Conservation (phyloP, 1,284 basidiomycete genomes). For the Mrakiaceae sp. region DNA sequence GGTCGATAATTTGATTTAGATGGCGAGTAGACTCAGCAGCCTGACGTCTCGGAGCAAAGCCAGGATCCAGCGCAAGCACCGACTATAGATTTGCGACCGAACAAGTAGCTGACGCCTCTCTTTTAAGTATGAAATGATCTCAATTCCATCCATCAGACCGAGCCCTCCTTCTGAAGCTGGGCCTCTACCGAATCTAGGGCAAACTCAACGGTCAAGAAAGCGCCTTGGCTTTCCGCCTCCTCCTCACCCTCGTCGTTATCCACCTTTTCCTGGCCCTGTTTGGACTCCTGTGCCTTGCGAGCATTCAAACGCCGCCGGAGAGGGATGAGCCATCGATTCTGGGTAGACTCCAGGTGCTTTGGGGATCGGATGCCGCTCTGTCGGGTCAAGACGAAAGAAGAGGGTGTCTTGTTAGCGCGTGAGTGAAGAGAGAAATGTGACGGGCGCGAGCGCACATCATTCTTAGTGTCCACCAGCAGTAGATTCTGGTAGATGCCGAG, state of each 20-base stretch:
- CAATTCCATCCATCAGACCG: too few species aligned
- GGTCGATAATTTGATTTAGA: too few species aligned
- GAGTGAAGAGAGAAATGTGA: not conserved
- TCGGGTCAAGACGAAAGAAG: not conserved
- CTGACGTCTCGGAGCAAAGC: too few species aligned
- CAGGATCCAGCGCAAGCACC: too few species aligned
- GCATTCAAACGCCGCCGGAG: not conserved
- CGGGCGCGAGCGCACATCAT: not conserved
- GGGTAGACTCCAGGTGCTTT: not conserved
- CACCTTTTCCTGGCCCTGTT: not conserved
- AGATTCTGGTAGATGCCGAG: constrained; percentile 4
- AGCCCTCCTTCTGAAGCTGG: not conserved
- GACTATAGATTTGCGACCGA: too few species aligned
- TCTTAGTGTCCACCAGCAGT: not conserved
- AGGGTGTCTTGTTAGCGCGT: too few species aligned
- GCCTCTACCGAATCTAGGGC: constrained; percentile 12
- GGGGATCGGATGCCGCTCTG: constrained; percentile 6
- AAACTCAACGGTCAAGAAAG: constrained; percentile 11
- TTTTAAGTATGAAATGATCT: too few species aligned
- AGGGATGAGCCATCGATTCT: not conserved
- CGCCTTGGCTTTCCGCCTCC: constrained; percentile 5
- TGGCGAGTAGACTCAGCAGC: too few species aligned
- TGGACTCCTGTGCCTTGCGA: not conserved
- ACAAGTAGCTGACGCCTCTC: too few species aligned
- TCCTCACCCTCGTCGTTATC: not conserved